phyloP scores from a whole-genome alignment of 2,329 filamentous ascomycete species.

The Decorospora gaudefroyi region DNA sequence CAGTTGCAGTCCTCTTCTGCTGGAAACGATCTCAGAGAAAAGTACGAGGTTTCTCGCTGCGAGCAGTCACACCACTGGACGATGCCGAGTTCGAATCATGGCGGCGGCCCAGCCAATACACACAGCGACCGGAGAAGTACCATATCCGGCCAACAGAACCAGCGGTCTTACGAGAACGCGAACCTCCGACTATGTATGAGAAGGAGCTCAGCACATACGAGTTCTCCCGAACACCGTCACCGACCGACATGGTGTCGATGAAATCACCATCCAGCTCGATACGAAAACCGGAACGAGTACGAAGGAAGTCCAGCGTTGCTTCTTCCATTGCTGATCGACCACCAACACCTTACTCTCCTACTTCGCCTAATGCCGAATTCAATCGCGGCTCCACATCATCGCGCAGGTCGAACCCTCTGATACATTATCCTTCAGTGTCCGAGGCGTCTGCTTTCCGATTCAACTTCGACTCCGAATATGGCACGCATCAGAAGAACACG shows the following conservation, averaged over 20 bases:
- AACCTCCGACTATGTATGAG: conserved; percentile 40
- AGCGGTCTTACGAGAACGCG: conserved; percentile 33
- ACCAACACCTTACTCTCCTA: conserved; percentile 48
- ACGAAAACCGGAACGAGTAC: conserved; percentile 39
- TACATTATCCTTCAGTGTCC: conserved; percentile 47
- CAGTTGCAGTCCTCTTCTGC: conserved; percentile 39
- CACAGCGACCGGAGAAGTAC: conserved; percentile 44
- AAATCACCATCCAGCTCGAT: conserved; percentile 38
- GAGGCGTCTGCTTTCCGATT: conserved; percentile 47
- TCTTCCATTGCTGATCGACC: conserved; percentile 45
- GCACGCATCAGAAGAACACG: conserved; percentile 22
- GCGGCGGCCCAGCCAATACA: conserved; percentile 47
- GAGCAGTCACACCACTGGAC: conserved; percentile 47
- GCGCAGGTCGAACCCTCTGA: conserved; percentile 38
- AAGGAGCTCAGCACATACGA: conserved; percentile 42
- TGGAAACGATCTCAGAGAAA: conserved; percentile 43
- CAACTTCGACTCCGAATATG: conserved; percentile 36
- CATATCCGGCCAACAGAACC: conserved; percentile 37
- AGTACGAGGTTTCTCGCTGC: conserved; percentile 43
- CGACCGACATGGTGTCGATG: conserved; percentile 22
- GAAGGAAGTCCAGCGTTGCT: conserved; percentile 44
- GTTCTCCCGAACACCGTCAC: conserved; percentile 36
- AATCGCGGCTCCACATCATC: conserved; percentile 33
- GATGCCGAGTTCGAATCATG: conserved; percentile 50
- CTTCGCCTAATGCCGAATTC: conserved; percentile 37